These are phyloP conservation scores for Juncus inflexus DNA, from an alignment of 176 grass and related monocot genomes.

Conservation along the genomic window DNA sequence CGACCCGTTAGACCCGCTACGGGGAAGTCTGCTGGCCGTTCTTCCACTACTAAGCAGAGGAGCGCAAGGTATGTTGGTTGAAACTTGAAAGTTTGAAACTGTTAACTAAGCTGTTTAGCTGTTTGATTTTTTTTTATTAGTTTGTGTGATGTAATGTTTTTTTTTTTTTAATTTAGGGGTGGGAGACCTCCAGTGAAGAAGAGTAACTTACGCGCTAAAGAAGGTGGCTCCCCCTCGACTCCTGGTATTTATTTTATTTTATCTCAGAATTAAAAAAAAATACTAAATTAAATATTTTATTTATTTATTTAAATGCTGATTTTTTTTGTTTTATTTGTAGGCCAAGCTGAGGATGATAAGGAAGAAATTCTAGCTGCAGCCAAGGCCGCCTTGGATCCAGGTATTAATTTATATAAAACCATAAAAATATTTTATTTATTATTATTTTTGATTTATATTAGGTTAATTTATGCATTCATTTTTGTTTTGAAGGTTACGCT, in stretches of 20 bases:
- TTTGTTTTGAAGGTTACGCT: conserved; percentile 41
- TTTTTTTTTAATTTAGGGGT: conserved; percentile 59
- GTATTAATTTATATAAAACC: conserved; percentile 30
- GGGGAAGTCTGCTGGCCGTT: conserved; percentile 62
- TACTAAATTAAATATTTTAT: background rate
- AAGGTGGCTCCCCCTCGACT: conserved; percentile 47
- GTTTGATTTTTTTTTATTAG: background rate
- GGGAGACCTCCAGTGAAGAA: conserved; percentile 58
- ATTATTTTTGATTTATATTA: background rate
- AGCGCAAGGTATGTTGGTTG: conserved; percentile 73
- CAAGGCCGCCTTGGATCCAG: conserved; percentile 50
- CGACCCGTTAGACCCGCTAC: conserved; percentile 48
- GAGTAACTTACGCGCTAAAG: conserved; percentile 48
- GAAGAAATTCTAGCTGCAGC: conserved; percentile 65
- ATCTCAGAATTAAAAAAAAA: too few species aligned
- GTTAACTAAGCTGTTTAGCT: background rate
- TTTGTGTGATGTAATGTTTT: conserved; percentile 2
- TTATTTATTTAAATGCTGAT: conserved; percentile 13
- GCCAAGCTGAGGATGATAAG: conserved; percentile 53
- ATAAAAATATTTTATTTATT: conserved; percentile 18
- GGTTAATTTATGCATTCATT: conserved; percentile 3
- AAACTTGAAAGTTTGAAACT: conserved; percentile 30
- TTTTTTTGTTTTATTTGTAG: conserved; percentile 42
- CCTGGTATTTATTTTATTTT: conserved; percentile 36
- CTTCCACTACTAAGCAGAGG: conserved; percentile 64